Evolutionary conservation across 2,329 filamentous ascomycete genomes (phyloP).

Genomic region (Fusarium sp.): DNA sequence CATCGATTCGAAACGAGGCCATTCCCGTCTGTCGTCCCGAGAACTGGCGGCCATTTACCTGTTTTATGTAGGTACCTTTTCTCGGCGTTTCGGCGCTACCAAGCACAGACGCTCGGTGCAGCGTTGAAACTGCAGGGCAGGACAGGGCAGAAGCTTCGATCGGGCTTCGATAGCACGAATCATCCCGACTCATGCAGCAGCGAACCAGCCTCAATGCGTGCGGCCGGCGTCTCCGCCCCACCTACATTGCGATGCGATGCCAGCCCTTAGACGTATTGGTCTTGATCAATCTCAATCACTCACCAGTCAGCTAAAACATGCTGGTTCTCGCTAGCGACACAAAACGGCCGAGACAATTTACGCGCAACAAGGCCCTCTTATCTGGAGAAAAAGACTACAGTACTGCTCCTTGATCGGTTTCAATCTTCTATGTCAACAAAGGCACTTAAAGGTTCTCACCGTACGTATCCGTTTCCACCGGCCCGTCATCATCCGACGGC

Average conservation of each 20-base stretch:
- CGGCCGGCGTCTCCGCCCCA: constrained; percentile 41
- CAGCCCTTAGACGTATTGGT: constrained; percentile 13
- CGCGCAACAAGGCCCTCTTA: constrained; percentile 12
- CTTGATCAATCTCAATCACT: constrained; percentile 14
- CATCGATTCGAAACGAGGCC: neutral
- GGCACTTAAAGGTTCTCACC: neutral
- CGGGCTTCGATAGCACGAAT: constrained; percentile 47
- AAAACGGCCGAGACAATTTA: constrained; percentile 24
- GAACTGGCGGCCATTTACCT: constrained; percentile 1
- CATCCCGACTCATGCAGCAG: constrained; percentile 35
- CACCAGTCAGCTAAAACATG: neutral
- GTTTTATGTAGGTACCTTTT: neutral
- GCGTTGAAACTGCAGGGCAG: constrained; percentile 31
- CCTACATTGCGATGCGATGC: constrained; percentile 18
- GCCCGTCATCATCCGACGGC: constrained; percentile 27
- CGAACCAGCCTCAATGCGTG: constrained; percentile 33
- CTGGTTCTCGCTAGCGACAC: constrained; percentile 20
- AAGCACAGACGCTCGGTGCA: constrained; percentile 30
- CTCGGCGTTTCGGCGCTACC: constrained; percentile 41
- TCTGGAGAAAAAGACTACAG: constrained; percentile 3
- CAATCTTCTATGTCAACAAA: neutral
- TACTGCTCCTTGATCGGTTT: neutral
- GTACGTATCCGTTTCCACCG: constrained; percentile 15
- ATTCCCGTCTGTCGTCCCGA: constrained; percentile 7
- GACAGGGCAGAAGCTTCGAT: constrained; percentile 46